A percentile compares a stretch with the other conserved stretches of the same genome.
Evolutionary conservation across 2,329 filamentous ascomycete species (phyloP).

Genomic region (Aphanoascus verrucosus): DNA sequence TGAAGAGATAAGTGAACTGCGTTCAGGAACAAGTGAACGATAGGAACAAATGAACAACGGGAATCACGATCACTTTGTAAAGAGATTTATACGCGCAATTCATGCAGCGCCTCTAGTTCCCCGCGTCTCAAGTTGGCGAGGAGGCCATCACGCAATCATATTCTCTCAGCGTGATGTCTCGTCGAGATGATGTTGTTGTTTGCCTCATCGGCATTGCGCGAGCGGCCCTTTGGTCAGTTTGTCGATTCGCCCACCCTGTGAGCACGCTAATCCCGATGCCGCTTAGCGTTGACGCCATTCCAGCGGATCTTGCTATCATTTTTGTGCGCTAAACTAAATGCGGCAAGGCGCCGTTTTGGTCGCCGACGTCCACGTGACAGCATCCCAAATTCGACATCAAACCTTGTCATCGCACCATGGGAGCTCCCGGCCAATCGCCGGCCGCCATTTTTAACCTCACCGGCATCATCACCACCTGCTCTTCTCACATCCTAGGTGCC

Average conservation of each 20-base stretch:
- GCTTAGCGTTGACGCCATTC: constrained; percentile 9
- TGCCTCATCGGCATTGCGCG: background rate
- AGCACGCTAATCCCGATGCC: background rate
- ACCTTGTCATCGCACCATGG: background rate
- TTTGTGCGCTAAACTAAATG: constrained; percentile 1
- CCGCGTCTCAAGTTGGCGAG: background rate
- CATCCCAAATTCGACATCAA: background rate
- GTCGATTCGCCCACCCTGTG: background rate
- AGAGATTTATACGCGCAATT: background rate
- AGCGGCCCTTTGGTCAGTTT: background rate
- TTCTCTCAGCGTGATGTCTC: background rate
- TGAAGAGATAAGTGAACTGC: background rate
- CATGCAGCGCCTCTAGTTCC: background rate
- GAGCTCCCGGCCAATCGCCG: background rate
- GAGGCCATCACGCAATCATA: constrained; percentile 7
- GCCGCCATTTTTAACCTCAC: background rate
- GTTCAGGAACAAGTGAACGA: no score
- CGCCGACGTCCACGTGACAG: constrained; percentile 3
- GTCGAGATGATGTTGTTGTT: background rate
- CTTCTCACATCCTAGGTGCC: no score
- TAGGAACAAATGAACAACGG: background rate
- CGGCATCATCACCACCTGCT: background rate
- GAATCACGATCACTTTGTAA: background rate
- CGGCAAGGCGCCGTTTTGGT: background rate
- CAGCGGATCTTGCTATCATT: constrained; percentile 8